These are phyloP conservation scores for Penicillium samsonianum DNA, from an alignment of 495 filamentous ascomycete species.

Conservation along the genomic window DNA sequence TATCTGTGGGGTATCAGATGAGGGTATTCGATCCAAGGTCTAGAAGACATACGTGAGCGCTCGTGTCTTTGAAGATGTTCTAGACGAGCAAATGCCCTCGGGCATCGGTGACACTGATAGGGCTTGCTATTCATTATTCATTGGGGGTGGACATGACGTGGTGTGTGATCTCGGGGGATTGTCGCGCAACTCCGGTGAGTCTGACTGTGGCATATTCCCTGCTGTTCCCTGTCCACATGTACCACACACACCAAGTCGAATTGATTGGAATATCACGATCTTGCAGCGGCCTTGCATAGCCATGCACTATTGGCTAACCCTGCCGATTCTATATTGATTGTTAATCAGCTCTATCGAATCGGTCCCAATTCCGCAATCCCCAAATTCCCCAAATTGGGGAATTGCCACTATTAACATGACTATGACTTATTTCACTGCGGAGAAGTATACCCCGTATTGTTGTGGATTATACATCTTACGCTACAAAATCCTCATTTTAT, in stretches of 20 bases:
- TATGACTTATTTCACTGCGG: background rate
- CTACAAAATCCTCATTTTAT: background rate
- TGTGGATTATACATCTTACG: background rate
- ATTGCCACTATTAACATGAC: background rate
- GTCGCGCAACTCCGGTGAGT: background rate
- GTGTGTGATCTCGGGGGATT: constrained; percentile 6
- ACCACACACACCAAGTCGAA: background rate
- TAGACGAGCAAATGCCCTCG: constrained; percentile 39
- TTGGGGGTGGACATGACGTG: background rate
- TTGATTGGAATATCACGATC: background rate
- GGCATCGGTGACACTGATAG: constrained; percentile 43
- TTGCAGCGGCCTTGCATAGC: background rate
- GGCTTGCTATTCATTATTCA: constrained; percentile 27
- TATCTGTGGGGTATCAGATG: constrained; percentile 35
- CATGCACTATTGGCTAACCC: background rate
- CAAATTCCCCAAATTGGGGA: background rate
- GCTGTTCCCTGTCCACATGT: background rate
- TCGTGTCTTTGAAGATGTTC: constrained; percentile 50
- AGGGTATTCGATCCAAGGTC: background rate
- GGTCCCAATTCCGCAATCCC: background rate
- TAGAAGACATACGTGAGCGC: constrained; percentile 40
- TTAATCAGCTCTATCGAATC: background rate
- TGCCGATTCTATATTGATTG: background rate
- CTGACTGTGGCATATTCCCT: background rate
- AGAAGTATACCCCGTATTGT: background rate